Evolutionary conservation across 805 yeast species (phyloP).

Genomic region (Komagataella pastoris): DNA sequence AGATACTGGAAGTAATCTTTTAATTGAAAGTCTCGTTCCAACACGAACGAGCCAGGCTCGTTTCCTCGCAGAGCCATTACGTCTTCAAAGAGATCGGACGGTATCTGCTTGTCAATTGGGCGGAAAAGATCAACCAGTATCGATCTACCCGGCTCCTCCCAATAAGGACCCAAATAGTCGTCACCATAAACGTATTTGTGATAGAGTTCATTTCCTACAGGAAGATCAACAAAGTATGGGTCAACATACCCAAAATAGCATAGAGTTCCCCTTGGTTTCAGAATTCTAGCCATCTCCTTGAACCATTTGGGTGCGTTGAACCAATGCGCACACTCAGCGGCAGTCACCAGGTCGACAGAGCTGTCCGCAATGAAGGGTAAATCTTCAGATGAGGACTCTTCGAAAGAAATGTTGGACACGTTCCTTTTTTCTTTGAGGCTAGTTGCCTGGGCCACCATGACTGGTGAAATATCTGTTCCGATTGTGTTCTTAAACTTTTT

Average conservation of each 20-base stretch:
- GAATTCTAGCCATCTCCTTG: conserved; percentile 19
- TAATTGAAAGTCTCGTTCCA: conserved; percentile 23
- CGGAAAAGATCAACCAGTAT: conserved; percentile 30
- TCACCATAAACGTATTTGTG: conserved; percentile 26
- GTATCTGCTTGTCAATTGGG: conserved; percentile 26
- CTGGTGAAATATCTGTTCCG: conserved; percentile 33
- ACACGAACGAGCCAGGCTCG: conserved; percentile 16
- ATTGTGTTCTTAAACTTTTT: conserved; percentile 22
- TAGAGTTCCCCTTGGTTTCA: conserved; percentile 31
- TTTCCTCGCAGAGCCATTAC: neutral
- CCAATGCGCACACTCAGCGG: conserved; percentile 90
- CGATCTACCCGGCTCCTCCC: conserved; percentile 79
- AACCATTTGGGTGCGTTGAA: conserved; percentile 21
- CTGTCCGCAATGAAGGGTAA: conserved; percentile 15
- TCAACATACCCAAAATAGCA: conserved; percentile 76
- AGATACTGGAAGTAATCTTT: conserved; percentile 35
- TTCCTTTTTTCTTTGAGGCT: conserved; percentile 12
- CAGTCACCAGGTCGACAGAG: conserved; percentile 48
- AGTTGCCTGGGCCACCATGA: conserved; percentile 32
- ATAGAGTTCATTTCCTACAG: conserved; percentile 42
- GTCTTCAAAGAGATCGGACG: conserved; percentile 27
- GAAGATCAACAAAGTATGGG: conserved; percentile 37
- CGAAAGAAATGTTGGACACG: conserved; percentile 6
- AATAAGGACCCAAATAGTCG: conserved; percentile 45
- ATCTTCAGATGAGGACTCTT: conserved; percentile 11